Evolutionary conservation across 306 rosid species (phyloP).

Genomic region (Alnus glutinosa): DNA sequence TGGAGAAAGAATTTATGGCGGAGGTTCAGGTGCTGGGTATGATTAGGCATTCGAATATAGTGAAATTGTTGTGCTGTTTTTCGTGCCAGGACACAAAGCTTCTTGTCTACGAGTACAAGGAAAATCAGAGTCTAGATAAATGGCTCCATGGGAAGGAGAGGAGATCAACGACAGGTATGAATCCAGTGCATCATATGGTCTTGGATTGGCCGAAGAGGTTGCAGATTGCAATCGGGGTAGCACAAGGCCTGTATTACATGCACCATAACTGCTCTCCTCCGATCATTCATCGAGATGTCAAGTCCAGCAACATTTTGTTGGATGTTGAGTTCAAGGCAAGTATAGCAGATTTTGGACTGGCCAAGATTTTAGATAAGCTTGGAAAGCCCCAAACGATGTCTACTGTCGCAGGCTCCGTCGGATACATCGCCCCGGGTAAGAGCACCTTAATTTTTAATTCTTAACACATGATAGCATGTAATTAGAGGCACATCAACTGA

Average conservation of each 20-base stretch:
- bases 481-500: too few relatives aligned
- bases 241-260: conserved; percentile 83
- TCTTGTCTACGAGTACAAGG: conserved; percentile 89
- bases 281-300: conserved; percentile 81
- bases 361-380: conserved; percentile 58
- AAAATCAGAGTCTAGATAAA: conserved; percentile 71
- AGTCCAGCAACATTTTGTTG: conserved; percentile 83
- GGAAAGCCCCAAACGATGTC: conserved; percentile 57
- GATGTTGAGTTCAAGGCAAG: conserved; percentile 72
- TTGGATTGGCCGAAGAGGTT: conserved; percentile 80
- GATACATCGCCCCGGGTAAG: conserved; percentile 91
- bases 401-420: conserved; percentile 77
- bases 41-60: conserved; percentile 82
- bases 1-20: conserved; percentile 67
- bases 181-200: conserved; percentile 21
- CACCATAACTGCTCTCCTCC: conserved; percentile 84
- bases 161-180: conserved; percentile 28
- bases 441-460: neutral
- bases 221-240: conserved; percentile 78
- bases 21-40: conserved; percentile 71
- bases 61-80: conserved; percentile 77
- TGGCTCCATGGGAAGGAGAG: conserved; percentile 70
- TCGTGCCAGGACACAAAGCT: conserved; percentile 68
- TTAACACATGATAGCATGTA: too few relatives aligned
- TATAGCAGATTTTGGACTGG: conserved; percentile 93